Base-by-base conservation (phyloP, 176 grass and related monocot species). In the Eleusine coracana region DNA sequence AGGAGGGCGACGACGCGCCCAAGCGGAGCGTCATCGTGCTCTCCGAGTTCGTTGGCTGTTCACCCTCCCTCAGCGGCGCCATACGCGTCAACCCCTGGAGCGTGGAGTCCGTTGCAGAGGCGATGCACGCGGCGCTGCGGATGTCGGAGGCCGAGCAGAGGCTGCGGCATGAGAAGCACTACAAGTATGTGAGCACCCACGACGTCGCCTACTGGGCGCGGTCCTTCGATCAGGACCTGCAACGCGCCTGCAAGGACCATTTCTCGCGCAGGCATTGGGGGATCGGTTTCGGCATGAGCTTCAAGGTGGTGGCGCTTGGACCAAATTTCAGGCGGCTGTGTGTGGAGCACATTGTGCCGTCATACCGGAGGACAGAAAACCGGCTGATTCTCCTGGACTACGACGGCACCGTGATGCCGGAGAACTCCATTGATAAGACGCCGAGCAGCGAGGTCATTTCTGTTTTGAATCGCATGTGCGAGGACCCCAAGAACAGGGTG, bases 81-180 rank as follows among this genome's bases (percentile, higher is more conserved):
- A 90, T 98, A 74, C 82, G 96, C 20, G 89, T 95, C 38, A 98
- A 98, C 51, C 96, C 96, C 2, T 98, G 96, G 96, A 93, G 90
- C 77, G 81, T 95, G 45, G 96, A 98, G 56, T 88, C 89, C 4
- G 83, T 98, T 12, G 91, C 96, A 0, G 96, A 98, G 82, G 92
- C 93, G 46, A 90, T 98, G 91, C 88, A 91, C 76, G 62, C 82
- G 2, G 93, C 96, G 12, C 37, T 93, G 50, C 68, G 73, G 34
- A 90, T 98, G 91, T 42, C 92, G 0, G 91, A 93, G 28, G 49
- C 34, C 18, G 96, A 98, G 90, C 90, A 93, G 77, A 69, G 90
- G 79, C 58, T 98, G 85, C 87, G 96, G n/a, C 96, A 98, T 10
- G 93, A 98, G 84, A 98, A 98, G 80, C 96, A 98, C 67, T 93